Evolutionary conservation across 1,284 basidiomycete species (phyloP), one percentile per base, ranked within the genome.

Genomic region (Boletellus sp.): DNA sequence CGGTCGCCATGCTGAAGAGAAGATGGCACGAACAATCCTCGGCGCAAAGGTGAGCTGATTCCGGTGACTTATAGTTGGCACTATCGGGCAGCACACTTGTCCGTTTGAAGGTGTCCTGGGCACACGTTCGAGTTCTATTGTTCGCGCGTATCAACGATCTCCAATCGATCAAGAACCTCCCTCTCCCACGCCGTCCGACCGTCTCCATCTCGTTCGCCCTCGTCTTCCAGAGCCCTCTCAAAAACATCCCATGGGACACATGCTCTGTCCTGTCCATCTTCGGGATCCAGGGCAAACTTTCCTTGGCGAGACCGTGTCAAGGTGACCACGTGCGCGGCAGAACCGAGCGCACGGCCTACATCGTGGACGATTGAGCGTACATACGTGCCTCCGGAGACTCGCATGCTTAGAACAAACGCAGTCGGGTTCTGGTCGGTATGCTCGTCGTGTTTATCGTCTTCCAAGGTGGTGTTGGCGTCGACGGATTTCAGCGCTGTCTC

Each of bases 381-480:
- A 63, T 97, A 97, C n/a, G 94, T 97, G 22, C 94, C 94, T n/a
- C 89, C 89, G 16, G 91, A 93, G 8, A 97, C 95, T 52, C 80
- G 89, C 93, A 97, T 95, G 50, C 81, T 81, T 55, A 97, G 74
- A 11, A 88, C 86, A 67, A 97, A 96, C n/a, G 86, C 86, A 0
- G 86, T 80, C 1, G 93, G 90, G 15, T 64, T 66, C 49, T 78
- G 70, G 32, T 75, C 74, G 18, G 73, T 71, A 24, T 69, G 57
- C 13, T 71, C 64, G 21, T 71, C 66, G 21, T 41, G 43, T 28
- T 57, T 65, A 8, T 10, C 26, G 44, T 75, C 73, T 50, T 65
- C 59, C 24, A 70, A 52, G 10, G 56, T 50, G 11, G 64, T 64
- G 24, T 63, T 62, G 33, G 58, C 53, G 39, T 73, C 71, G 18